Conservation (phyloP, 2,329 filamentous ascomycete species). For the Aspergillus sp. region DNA sequence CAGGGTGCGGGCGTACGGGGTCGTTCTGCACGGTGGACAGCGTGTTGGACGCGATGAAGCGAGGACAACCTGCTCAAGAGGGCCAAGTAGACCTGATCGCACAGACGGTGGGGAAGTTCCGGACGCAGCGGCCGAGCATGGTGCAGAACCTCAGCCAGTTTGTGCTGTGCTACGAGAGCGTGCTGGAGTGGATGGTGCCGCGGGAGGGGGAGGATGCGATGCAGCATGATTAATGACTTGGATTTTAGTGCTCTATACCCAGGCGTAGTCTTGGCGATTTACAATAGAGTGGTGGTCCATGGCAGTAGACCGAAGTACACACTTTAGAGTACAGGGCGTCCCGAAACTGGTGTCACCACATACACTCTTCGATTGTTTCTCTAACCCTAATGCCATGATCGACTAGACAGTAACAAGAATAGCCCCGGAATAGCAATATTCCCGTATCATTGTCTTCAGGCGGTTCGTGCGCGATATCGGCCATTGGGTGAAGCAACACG, state of each 20-base stretch:
- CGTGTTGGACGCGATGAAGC: slow-evolving; percentile 91
- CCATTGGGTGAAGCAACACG: too few relatives aligned
- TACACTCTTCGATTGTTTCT: background rate
- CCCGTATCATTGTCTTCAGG: too few relatives aligned
- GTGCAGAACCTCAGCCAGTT: slow-evolving; percentile 90
- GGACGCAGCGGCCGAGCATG: slow-evolving; percentile 84
- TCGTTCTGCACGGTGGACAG: slow-evolving; percentile 96
- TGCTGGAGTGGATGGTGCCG: slow-evolving; percentile 70
- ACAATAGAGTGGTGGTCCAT: too few relatives aligned
- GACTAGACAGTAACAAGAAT: slow-evolving; percentile 7
- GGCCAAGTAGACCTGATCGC: slow-evolving; percentile 62
- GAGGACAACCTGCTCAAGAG: slow-evolving; percentile 49
- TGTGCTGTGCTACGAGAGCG: slow-evolving; percentile 91
- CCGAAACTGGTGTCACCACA: background rate
- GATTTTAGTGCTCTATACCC: slow-evolving; percentile 27
- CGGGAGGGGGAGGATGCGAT: slow-evolving; percentile 11
- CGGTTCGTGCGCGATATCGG: too few relatives aligned
- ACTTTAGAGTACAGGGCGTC: too few relatives aligned
- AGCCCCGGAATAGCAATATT: background rate
- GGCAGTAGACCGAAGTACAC: too few relatives aligned
- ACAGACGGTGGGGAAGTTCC: slow-evolving; percentile 82
- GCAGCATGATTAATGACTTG: too few relatives aligned
- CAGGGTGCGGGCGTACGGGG: slow-evolving; percentile 88
- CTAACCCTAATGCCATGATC: background rate
- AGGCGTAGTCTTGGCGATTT: slow-evolving; percentile 28